Percentiles rank a stretch among this genome's conserved stretches.
Conservation (phyloP, 2,329 filamentous ascomycete species). For the Eurotiales sp. region DNA sequence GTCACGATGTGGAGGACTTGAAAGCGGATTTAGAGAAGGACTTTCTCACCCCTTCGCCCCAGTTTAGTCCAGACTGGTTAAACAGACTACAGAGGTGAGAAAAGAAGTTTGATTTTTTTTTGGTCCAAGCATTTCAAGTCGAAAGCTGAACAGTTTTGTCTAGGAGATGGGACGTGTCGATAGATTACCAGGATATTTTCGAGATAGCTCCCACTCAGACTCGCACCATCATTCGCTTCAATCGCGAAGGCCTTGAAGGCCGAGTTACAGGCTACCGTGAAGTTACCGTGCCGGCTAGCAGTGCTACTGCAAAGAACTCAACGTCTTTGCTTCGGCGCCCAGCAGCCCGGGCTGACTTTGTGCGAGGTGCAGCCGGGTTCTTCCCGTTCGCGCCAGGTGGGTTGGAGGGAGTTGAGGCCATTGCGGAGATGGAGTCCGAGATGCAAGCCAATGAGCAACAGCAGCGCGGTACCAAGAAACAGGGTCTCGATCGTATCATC, state of each 20-base stretch:
- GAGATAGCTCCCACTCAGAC: slow-evolving; percentile 86
- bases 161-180: slow-evolving; percentile 73
- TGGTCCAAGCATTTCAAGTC: too few relatives aligned
- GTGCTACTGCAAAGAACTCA: slow-evolving; percentile 90
- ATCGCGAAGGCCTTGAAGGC: slow-evolving; percentile 84
- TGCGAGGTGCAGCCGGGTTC: slow-evolving; percentile 86
- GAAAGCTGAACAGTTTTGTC: too few relatives aligned
- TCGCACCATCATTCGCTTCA: slow-evolving; percentile 90
- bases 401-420: slow-evolving; percentile 78
- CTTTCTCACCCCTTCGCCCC: slow-evolving; percentile 73
- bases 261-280: slow-evolving; percentile 91
- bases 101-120: too few relatives aligned
- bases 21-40: slow-evolving; percentile 69
- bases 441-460: slow-evolving; percentile 50
- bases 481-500: slow-evolving; percentile 76
- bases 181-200: slow-evolving; percentile 80
- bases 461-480: slow-evolving; percentile 35
- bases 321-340: slow-evolving; percentile 85
- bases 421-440: slow-evolving; percentile 79
- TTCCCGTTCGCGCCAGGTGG: slow-evolving; percentile 93
- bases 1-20: slow-evolving; percentile 54
- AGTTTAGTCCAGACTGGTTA: slow-evolving; percentile 81
- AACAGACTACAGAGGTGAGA: slow-evolving; percentile 75
- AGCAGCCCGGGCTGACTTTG: slow-evolving; percentile 81
- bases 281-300: slow-evolving; percentile 84